Evolutionary conservation across 495 filamentous ascomycete species (phyloP), one percentile per base, ranked within the genome.

Genomic region (Penicillium canariense): DNA sequence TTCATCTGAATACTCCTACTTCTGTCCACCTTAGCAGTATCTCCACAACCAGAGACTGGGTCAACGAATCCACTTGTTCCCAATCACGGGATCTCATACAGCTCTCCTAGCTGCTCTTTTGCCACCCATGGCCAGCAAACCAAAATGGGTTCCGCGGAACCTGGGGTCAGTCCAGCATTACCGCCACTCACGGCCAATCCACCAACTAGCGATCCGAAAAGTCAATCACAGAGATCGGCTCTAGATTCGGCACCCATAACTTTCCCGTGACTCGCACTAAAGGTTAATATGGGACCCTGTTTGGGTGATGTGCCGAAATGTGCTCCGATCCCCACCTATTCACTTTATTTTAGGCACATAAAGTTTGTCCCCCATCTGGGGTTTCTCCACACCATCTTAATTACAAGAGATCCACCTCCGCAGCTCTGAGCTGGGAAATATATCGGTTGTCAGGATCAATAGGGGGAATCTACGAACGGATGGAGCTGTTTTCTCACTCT

Each of bases 321-420:
- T 46, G 23, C 43, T 46, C 26, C 26, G 43, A 46, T 46, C 43
- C 25, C 43, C 43, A 46, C 43, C 15, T 27, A 5, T n/a, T 46
- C 26, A 46, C 43, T 46, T n/a, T 30, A 46, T 30, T 46, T 30
- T 4, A 10, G 14, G 42, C n/a, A 7, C 17, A 46, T n/a, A 46
- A 45, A 3, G 6, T 17, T 2, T n/a, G n/a, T 27, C 14, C 9
- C 25, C 43, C 43, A 46, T 46, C 43, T n/a, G 43, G 43, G 43
- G 43, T 46, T 30, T 30, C 43, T 25, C 25, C 43, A 25, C 26
- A 30, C 17, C 43, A 30, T 46, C n/a, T 46, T 30, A 46, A 30
- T 30, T 7, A 14, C 26, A 28, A 7, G 42, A 45, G 42, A 45
- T 45, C 25, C 10, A 14, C 42, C 23, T 11, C 42, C 42, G 25